Percentiles rank a stretch among this genome's conserved stretches.
Conservation (phyloP, 768 basidiomycete genomes). For the Phallus indusiatus region DNA sequence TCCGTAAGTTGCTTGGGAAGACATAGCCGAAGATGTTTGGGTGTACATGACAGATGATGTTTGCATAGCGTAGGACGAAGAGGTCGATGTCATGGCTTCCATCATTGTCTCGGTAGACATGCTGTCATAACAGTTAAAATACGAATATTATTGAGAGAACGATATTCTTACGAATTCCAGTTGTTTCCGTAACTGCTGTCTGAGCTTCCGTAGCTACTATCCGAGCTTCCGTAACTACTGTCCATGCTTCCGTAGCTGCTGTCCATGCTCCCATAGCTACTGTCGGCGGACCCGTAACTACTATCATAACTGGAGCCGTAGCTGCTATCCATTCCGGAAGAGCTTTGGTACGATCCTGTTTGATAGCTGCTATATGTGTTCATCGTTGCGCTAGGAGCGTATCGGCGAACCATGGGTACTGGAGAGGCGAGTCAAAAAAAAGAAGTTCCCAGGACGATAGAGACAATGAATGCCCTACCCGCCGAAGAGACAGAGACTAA, state of each 20-base stretch:
- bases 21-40: slow-evolving; percentile 21
- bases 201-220: slow-evolving; percentile 3
- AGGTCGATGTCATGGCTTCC: slow-evolving; percentile 2
- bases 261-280: slow-evolving; percentile 1
- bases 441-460: slow-evolving; percentile 27
- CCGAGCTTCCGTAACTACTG: slow-evolving; percentile 7
- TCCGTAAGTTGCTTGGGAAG: slow-evolving; percentile 45
- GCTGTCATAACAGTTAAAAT: not conserved
- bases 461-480: slow-evolving; percentile 28
- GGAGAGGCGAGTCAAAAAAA: not conserved
- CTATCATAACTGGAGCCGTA: not conserved
- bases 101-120: slow-evolving; percentile 11
- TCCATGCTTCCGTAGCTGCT: not conserved
- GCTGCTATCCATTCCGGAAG: not conserved
- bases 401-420: slow-evolving; percentile 4
- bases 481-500: slow-evolving; percentile 42
- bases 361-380: slow-evolving; percentile 16
- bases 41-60: slow-evolving; percentile 19
- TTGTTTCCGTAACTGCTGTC: not conserved
- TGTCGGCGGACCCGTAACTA: not conserved
- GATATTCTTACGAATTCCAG: not conserved
- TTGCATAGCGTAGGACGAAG: slow-evolving; percentile 11
- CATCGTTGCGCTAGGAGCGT: slow-evolving; percentile 13
- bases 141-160: not conserved
- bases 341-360: slow-evolving; percentile 17